Percentiles rank a stretch among this genome's conserved stretches.
Conservation (phyloP, 306 rosid species). For the Quercus glauca region DNA sequence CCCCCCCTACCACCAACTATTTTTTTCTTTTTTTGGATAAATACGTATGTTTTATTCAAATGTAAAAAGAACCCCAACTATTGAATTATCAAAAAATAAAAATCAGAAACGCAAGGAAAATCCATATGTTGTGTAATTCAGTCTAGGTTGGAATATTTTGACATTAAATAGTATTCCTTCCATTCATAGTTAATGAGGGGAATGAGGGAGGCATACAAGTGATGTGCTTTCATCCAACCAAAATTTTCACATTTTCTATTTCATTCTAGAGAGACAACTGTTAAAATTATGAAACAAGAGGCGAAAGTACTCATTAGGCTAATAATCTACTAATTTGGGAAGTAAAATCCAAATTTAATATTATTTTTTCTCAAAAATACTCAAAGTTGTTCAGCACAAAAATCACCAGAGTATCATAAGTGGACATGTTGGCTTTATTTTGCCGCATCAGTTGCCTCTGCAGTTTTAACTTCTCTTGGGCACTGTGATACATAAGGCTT, state of each 20-base stretch:
- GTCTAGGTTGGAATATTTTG: too few relatives aligned
- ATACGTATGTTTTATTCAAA: too few relatives aligned
- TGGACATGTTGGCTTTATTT: constrained; percentile 13
- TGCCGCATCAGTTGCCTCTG: constrained; percentile 32
- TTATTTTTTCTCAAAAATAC: neutral
- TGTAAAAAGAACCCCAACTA: too few relatives aligned
- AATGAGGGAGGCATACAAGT: too few relatives aligned
- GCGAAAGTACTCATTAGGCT: neutral
- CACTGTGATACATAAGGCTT: constrained; percentile 57
- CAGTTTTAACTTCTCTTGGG: constrained; percentile 28
- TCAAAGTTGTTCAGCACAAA: neutral
- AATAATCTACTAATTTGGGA: neutral
- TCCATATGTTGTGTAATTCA: too few relatives aligned
- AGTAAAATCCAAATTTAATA: neutral
- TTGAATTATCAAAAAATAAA: too few relatives aligned
- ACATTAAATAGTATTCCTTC: too few relatives aligned
- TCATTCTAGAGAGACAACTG: neutral
- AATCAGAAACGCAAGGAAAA: too few relatives aligned
- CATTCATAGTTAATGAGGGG: too few relatives aligned
- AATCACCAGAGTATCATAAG: neutral
- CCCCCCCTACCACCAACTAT: too few relatives aligned
- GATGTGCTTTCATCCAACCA: neutral
- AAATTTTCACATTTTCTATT: neutral
- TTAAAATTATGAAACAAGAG: neutral
- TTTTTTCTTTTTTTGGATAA: too few relatives aligned